Evolutionary conservation across 768 basidiomycete genomes (phyloP), one percentile per base, ranked within the genome.

Genomic region (Thelephora ganbajun): DNA sequence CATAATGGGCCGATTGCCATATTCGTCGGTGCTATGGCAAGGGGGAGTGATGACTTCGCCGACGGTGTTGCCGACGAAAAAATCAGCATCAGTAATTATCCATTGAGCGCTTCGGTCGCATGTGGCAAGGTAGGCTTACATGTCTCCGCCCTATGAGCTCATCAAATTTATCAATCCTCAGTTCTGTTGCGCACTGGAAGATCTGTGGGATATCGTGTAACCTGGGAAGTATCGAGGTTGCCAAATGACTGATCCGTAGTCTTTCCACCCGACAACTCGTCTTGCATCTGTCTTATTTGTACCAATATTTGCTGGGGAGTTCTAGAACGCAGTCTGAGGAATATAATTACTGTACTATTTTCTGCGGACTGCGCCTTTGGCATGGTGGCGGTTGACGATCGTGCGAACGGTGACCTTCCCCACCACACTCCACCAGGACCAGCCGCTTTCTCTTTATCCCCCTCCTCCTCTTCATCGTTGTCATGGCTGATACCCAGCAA

Each of bases 21-120:
- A 47, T 96, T 97, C 56, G 92, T 99, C 48, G 94, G 94, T 44
- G 96, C 94, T 18, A 99, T 99, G 94, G 94, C 94, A 5, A 73
- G 94, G 49, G 94, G 94, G 11, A 80, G 76, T 45, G 96, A 99
- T 55, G 89, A 94, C 66, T 99, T 99, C 68, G 96, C 96, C 12
- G 96, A 99, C 64, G 83, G 77, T 19, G 69, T 86, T 54, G 86
- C 97, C 0, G 96, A 99, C 60, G 82, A 94, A 66, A 99, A 99
- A 69, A 91, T 98, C 56, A 80, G 88, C 52, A 90, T 99, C 64
- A 92, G 88, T 57, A 82, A 96, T 56, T 99, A 93, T 65, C 76
- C 89, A 2, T 66, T 96, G 43, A 93, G 89, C 57, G 92, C 92
- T 20, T 82, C 83, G 46, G 93, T 97, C 22, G 93, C 94, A 16